Evolutionary conservation across 768 basidiomycete species (phyloP).

Genomic region (Tylopilus sp.): DNA sequence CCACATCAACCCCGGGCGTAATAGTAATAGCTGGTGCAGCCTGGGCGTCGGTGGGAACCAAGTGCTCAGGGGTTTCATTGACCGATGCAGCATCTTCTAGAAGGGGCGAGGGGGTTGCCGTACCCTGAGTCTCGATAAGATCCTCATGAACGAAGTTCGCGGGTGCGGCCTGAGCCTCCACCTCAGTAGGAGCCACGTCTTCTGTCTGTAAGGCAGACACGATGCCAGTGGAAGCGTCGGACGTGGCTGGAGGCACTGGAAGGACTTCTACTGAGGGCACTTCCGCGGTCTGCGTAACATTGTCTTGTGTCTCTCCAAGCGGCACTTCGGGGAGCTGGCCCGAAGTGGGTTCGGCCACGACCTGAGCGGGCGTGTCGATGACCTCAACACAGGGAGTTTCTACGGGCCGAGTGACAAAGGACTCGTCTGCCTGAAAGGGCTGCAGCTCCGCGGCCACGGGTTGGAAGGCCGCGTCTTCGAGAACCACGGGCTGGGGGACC

Average conservation of each 20-base stretch:
- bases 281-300: background rate
- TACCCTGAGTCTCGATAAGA: background rate
- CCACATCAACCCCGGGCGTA: background rate
- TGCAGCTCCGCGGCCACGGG: conserved; percentile 6
- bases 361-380: background rate
- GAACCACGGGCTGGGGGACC: background rate
- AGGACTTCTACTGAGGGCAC: background rate
- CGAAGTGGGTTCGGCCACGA: conserved; percentile 3
- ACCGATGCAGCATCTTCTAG: background rate
- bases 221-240: background rate
- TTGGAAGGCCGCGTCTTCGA: background rate
- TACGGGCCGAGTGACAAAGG: background rate
- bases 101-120: background rate
- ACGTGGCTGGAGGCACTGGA: background rate
- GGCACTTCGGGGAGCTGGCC: background rate
- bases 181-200: background rate
- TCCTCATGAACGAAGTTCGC: background rate
- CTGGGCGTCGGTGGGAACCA: background rate
- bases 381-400: background rate
- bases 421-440: background rate
- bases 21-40: background rate
- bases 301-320: conserved; percentile 1
- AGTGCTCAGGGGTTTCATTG: conserved; percentile 6
- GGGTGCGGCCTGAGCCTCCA: conserved; percentile 1
- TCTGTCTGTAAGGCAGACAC: background rate